A percentile compares a stretch with the other conserved stretches of the same genome.
Evolutionary conservation across 257 asterid species (phyloP).

Genomic region (Apocynum venetum): DNA sequence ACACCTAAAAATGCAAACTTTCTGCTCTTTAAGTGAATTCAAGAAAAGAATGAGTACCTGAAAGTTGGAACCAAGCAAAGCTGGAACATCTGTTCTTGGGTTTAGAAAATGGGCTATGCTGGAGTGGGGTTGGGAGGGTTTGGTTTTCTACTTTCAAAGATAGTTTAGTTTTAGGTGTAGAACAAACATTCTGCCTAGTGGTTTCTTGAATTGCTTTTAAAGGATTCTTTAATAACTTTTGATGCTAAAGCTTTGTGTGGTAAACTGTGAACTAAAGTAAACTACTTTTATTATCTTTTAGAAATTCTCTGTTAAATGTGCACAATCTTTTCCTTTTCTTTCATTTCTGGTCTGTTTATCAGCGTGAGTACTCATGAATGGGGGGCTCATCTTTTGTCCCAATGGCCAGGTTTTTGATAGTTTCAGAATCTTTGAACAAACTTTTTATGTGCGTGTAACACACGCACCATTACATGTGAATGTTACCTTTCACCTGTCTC

Average conservation of each 20-base stretch:
- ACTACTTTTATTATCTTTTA: slow-evolving; percentile 23
- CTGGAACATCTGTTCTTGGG: neutral
- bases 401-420: neutral
- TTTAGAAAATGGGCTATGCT: neutral
- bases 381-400: slow-evolving; percentile 6
- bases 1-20: neutral
- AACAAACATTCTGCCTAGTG: slow-evolving; percentile 34
- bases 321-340: neutral
- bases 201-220: slow-evolving; percentile 16
- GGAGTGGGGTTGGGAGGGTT: neutral
- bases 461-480: slow-evolving; percentile 1
- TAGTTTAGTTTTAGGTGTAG: slow-evolving; percentile 16
- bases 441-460: neutral
- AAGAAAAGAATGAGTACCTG: neutral
- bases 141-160: slow-evolving; percentile 14
- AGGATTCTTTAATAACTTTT: slow-evolving; percentile 6
- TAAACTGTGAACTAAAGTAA: slow-evolving; percentile 26
- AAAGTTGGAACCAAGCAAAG: neutral
- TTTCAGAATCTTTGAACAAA: slow-evolving; percentile 7
- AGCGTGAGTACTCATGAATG: slow-evolving; percentile 22
- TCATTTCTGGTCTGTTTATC: slow-evolving; percentile 1
- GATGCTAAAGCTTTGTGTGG: slow-evolving; percentile 6
- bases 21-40: neutral
- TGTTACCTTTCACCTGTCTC: neutral
- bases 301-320: slow-evolving; percentile 15